Evolutionary conservation across 768 basidiomycete species (phyloP).

Genomic region (Amanita inopinata): DNA sequence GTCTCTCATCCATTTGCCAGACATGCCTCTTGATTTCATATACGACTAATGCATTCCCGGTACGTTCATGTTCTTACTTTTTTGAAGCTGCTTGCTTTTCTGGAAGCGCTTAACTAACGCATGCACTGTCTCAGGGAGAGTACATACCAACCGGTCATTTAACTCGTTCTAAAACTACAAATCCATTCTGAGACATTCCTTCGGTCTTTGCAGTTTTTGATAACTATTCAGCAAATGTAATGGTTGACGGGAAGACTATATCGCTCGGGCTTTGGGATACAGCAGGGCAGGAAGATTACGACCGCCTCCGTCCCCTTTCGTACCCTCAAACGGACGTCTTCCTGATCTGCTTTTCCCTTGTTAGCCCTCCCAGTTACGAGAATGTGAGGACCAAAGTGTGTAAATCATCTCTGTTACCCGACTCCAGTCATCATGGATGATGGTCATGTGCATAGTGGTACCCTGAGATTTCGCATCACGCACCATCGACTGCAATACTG

Average conservation of each 20-base stretch:
- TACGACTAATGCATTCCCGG: conserved; percentile 96
- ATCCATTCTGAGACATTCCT: conserved; percentile 6
- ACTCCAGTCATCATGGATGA: conserved; percentile 9
- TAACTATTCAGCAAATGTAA: conserved; percentile 97
- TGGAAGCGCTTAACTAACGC: not conserved
- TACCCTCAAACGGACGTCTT: conserved; percentile 99
- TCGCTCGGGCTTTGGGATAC: conserved; percentile 99
- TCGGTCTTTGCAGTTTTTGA: conserved; percentile 68
- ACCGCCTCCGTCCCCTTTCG: conserved; percentile 92
- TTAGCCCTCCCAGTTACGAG: conserved; percentile 96
- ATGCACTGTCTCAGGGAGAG: conserved; percentile 57
- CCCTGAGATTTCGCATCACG: conserved; percentile 96
- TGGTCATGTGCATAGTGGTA: conserved; percentile 56
- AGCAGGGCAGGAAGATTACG: conserved; percentile 99
- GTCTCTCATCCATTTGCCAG: conserved; percentile 32
- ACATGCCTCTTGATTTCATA: conserved; percentile 99
- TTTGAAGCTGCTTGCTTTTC: conserved; percentile 3
- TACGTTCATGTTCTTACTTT: conserved; percentile 38
- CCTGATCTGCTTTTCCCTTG: conserved; percentile 97
- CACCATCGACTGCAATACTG: conserved; percentile 87
- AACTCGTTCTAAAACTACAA: not conserved
- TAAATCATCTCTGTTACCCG: conserved; percentile 10
- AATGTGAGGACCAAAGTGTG: conserved; percentile 95
- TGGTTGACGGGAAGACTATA: conserved; percentile 98
- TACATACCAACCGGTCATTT: conserved; percentile 84